A percentile compares a stretch with the other conserved stretches of the same genome.
phyloP scores from a whole-genome alignment of 2,329 filamentous ascomycete genomes.

The Pseudopyricularia javanii region DNA sequence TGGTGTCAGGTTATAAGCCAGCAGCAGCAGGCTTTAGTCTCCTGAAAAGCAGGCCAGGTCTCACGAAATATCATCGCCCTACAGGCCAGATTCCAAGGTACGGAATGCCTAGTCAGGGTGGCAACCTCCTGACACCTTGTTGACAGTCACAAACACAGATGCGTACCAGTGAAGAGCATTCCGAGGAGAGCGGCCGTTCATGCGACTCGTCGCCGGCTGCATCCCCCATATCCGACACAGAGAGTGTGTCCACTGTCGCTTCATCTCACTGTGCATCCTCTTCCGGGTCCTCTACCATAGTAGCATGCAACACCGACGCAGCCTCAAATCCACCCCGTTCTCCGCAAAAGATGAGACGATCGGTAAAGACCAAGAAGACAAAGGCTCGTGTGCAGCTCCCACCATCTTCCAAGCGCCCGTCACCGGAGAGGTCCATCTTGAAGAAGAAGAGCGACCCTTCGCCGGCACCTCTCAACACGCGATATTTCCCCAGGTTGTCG shows the following conservation, averaged over 20 bases:
- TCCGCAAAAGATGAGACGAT: not conserved
- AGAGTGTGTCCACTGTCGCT: not conserved
- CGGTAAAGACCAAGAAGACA: slow-evolving; percentile 17
- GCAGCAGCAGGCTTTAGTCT: slow-evolving; percentile 38
- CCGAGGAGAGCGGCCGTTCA: not conserved
- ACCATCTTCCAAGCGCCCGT: not conserved
- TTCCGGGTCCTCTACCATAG: not conserved
- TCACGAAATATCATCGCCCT: slow-evolving; percentile 36
- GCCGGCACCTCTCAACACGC: not conserved
- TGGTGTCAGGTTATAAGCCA: slow-evolving; percentile 57
- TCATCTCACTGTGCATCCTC: not conserved
- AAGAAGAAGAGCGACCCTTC: not conserved
- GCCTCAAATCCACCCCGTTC: not conserved
- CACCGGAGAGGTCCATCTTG: not conserved
- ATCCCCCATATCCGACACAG: not conserved
- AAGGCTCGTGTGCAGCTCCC: slow-evolving; percentile 11
- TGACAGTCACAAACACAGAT: too few relatives aligned
- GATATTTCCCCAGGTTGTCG: not conserved
- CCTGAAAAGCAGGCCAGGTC: slow-evolving; percentile 40
- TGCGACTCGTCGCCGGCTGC: not conserved
- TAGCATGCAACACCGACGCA: not conserved
- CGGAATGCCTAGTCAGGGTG: too few relatives aligned
- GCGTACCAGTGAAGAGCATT: not conserved
- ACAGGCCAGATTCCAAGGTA: too few relatives aligned
- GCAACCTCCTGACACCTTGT: too few relatives aligned